Evolutionary conservation across 2,329 filamentous ascomycete species (phyloP), one percentile per base, ranked within the genome.

Genomic region (Epichloe glyceriae): DNA sequence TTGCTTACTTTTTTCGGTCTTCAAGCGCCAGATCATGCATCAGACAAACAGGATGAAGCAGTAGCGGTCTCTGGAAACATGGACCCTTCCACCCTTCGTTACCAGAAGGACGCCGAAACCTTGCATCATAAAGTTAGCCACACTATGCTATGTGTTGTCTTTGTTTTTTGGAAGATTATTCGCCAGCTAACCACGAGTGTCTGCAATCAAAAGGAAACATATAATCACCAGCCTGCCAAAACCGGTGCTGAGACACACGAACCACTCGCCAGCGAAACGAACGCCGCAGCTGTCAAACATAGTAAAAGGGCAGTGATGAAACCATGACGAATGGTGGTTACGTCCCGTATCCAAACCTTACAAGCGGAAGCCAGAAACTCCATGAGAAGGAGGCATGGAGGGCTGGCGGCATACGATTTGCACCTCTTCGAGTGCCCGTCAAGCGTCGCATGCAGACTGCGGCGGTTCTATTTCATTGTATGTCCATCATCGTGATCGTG

Each of bases 401-500:
- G 33, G 65, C 68, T 7, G 70, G 69, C 46, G 71, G 83, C 39
- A 87, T 96, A 59, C 82, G 86, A 55, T 96, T 88, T 74, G 93
- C 90, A 6, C 91, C 91, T 15, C 71, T 88, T 55, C 82, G 82
- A 52, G 76, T 90, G 20, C 85, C 86, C 2, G 70, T 88, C 46
- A 76, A 78, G 58, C 78, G 86, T 42, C 79, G 86, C 26, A 67
- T 88, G 45, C 86, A 91, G 67, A 93, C 90, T 3, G 78, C 89
- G 38, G 79, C 91, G 4, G 85, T 90, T 12, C 71, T 90, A 8
- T 76, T 81, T 58, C 86, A 90, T 66, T 86, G 80, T 54, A 74
- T 87, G 57, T 80, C 78, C 50, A 85, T 90, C 54, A 78, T 80
- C n/a, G 68, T 80, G 22, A 76, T 80, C 58, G 75, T 95, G 5